These are phyloP conservation scores for Diospyros kaki DNA, from an alignment of 148 eudicot genomes.

Conservation along the genomic window DNA sequence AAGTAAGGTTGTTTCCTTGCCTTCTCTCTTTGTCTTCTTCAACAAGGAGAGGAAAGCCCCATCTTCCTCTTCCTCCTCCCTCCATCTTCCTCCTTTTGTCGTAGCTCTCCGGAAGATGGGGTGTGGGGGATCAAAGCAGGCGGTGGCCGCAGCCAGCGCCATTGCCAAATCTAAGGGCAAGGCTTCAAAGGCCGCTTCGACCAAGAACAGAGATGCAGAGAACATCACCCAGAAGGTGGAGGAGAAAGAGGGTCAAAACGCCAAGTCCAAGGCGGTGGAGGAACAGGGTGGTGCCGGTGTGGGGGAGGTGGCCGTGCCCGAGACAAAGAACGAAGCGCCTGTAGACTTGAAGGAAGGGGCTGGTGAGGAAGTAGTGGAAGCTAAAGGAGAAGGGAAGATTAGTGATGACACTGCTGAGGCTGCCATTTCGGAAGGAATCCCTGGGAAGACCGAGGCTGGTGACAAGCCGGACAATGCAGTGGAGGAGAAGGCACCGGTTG, in stretches of 20 bases:
- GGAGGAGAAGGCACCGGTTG: no score
- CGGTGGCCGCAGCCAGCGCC: conserved; percentile 8
- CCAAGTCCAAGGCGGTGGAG: neutral
- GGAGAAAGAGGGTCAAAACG: no score
- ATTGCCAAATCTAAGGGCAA: conserved; percentile 1
- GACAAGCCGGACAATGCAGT: neutral
- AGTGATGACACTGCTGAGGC: neutral
- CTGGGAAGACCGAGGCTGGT: conserved; percentile 8
- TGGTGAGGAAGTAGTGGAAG: neutral
- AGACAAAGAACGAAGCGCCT: neutral
- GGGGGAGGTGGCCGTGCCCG: neutral
- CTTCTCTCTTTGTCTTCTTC: neutral
- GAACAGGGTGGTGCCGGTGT: no score
- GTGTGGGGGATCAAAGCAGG: conserved; percentile 42
- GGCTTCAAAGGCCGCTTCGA: neutral
- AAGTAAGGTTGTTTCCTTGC: no score
- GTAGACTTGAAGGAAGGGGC: no score
- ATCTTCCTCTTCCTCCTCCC: no score
- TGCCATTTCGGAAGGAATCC: conserved; percentile 7
- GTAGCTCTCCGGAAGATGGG: conserved; percentile 34
- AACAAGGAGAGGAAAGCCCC: neutral
- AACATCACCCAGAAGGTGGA: neutral
- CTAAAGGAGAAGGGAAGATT: neutral
- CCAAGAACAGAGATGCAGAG: neutral
- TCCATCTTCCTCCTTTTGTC: neutral